Conservation (phyloP, 2,329 filamentous ascomycete genomes). For the Fusarium solani-melongenae region DNA sequence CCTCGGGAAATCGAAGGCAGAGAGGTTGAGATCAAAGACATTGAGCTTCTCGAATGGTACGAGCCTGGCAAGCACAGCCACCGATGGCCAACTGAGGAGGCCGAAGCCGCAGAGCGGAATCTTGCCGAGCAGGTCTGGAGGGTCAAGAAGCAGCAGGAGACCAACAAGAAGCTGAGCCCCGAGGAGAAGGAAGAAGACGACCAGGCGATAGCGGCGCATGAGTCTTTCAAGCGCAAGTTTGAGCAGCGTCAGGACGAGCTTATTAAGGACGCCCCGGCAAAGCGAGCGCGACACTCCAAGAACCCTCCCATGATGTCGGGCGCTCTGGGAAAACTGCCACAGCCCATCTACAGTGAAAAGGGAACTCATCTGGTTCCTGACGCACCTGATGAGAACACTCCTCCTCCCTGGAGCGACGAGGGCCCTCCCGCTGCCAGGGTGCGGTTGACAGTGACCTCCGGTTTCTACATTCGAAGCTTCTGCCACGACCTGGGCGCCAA, state of each 20-base stretch:
- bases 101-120: slow-evolving; percentile 77
- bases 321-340: slow-evolving; percentile 63
- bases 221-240: slow-evolving; percentile 67
- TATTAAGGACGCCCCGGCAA: slow-evolving; percentile 61
- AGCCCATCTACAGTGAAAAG: slow-evolving; percentile 51
- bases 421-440: slow-evolving; percentile 83
- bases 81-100: slow-evolving; percentile 83
- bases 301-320: slow-evolving; percentile 67
- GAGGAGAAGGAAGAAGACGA: slow-evolving; percentile 67
- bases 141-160: slow-evolving; percentile 66
- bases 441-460: slow-evolving; percentile 91
- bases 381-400: slow-evolving; percentile 57
- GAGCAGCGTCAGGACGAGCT: slow-evolving; percentile 68
- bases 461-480: slow-evolving; percentile 95
- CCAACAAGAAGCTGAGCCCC: slow-evolving; percentile 60
- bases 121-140: slow-evolving; percentile 79
- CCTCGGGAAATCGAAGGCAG: slow-evolving; percentile 86
- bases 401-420: slow-evolving; percentile 68
- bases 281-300: slow-evolving; percentile 45
- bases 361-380: slow-evolving; percentile 67
- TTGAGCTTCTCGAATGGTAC: slow-evolving; percentile 87
- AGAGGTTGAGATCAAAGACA: slow-evolving; percentile 78
- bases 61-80: slow-evolving; percentile 84
- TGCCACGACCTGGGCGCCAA: slow-evolving; percentile 91
- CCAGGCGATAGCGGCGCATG: slow-evolving; percentile 65